Evolutionary conservation across 78 protist genomes (phyloP), one percentile per base, ranked within the genome.

Genomic region (Dictyostelium brefeldianum): DNA sequence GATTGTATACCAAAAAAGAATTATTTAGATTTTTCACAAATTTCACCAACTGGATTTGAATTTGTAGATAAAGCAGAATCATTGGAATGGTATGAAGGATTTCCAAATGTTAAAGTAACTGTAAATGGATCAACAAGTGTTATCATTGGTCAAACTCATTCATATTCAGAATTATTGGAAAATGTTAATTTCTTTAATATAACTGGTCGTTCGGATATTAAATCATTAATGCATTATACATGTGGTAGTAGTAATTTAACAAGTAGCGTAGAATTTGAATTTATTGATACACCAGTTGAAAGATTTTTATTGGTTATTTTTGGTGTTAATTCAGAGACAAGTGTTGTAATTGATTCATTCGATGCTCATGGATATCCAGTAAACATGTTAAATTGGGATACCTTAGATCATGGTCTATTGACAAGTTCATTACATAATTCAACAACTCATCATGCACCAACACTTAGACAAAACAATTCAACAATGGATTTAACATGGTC

Each of bases 361-460:
- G 90, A 82, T 53, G 48, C 51, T 18, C 71, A 51, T 70, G 71
- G 71, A 5, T 67, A 59, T n/a, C 90, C 90, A 7, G 56, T 82
- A 53, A 70, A 82, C 54, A 82, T 82, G 90, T 15, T 70, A 9
- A 59, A 27, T 22, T 82, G 90, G 90, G 64, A 82, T 6, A 82
- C 79, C 9, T 20, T 82, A 17, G 90, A 82, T 41, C 69, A 70
- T n/a, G 90, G 90, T 53, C 14, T 80, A 14, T 69, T 80, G 20
- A 18, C 73, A 31, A 48, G 46, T 36, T 25, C 14, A 4, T 27
- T 18, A 14, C 41, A 43, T 2, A 17, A 36, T 8, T 25, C 41
- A n/a, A 6, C 36, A 12, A 11, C 27, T 22, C n/a, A 25, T 18
- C 50, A 36, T 29, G 31, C 50, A 15, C 85, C 71, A 12, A 53